A percentile compares a stretch with the other conserved stretches of the same genome.
phyloP scores from a whole-genome alignment of 177 flowering plant genomes.

The Telopea speciosissima region DNA sequence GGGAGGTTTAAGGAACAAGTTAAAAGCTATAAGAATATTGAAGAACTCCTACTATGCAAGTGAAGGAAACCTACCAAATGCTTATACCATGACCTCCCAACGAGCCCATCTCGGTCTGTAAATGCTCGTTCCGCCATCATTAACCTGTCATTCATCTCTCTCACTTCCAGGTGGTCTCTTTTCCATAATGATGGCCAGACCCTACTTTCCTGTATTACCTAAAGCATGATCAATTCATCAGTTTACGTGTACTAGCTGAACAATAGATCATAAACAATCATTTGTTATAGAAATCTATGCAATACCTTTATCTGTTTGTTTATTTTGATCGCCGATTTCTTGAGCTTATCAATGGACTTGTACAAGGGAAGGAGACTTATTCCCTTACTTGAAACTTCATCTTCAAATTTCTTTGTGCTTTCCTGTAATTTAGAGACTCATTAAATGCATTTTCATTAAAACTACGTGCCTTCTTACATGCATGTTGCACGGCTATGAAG shows the following conservation, averaged over 20 bases:
- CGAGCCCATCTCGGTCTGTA: conserved; percentile 57
- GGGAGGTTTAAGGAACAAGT: neutral
- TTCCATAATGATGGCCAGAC: conserved; percentile 37
- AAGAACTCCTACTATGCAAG: neutral
- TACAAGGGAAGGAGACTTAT: conserved; percentile 43
- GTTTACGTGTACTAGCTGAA: neutral
- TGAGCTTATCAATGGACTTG: conserved; percentile 51
- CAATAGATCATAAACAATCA: neutral
- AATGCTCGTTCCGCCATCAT: conserved; percentile 86
- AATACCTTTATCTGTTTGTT: conserved; percentile 27
- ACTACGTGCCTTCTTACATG: neutral
- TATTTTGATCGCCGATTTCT: conserved; percentile 43
- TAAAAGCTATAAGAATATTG: neutral
- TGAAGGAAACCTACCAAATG: conserved; percentile 49
- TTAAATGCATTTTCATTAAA: conserved; percentile 5
- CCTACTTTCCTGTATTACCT: conserved; percentile 40
- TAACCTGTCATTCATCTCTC: conserved; percentile 63
- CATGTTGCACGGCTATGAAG: neutral
- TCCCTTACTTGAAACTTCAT: conserved; percentile 21
- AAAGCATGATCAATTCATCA: neutral
- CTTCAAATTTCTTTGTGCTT: conserved; percentile 38
- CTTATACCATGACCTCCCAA: conserved; percentile 63
- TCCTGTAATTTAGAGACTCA: conserved; percentile 25
- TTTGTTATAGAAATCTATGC: neutral
- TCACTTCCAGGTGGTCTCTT: conserved; percentile 28